phyloP scores from a whole-genome alignment of 371 early-diverging fungal species.

The Globomyces sp. region DNA sequence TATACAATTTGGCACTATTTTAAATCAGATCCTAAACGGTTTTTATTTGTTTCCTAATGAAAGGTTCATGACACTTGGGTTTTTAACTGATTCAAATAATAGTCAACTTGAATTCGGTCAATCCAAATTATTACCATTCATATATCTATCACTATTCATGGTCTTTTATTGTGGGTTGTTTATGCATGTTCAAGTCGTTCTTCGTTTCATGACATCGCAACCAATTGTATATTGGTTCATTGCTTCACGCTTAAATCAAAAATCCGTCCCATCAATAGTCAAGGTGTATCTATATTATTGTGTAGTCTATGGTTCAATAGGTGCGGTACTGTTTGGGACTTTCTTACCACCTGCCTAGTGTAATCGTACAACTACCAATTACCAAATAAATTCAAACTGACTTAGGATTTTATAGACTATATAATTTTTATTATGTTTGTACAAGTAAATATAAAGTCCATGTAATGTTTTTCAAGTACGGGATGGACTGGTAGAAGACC shows the following conservation, averaged over 20 bases:
- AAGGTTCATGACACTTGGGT: constrained; percentile 1
- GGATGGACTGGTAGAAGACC: no score
- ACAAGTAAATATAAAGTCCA: no score
- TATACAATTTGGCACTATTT: constrained; percentile 61
- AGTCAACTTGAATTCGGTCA: neutral
- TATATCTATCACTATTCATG: constrained; percentile 70
- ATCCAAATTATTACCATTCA: constrained; percentile 50
- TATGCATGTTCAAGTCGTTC: constrained; percentile 91
- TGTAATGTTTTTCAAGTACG: no score
- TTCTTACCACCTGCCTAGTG: constrained; percentile 82
- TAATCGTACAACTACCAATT: no score
- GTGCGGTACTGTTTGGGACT: constrained; percentile 72
- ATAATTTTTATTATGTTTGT: no score
- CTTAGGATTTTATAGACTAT: no score
- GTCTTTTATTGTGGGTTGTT: constrained; percentile 59
- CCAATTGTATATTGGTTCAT: constrained; percentile 83
- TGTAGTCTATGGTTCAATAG: constrained; percentile 66
- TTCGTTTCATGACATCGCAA: constrained; percentile 78
- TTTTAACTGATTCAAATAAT: no score
- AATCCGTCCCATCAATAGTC: constrained; percentile 18
- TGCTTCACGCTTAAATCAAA: constrained; percentile 40
- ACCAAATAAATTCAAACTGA: no score
- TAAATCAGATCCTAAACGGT: constrained; percentile 48
- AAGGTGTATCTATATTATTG: constrained; percentile 50
- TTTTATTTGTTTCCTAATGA: constrained; percentile 54